Evolutionary conservation across 495 filamentous ascomycete species (phyloP).

Genomic region (Talaromyces adpressus): DNA sequence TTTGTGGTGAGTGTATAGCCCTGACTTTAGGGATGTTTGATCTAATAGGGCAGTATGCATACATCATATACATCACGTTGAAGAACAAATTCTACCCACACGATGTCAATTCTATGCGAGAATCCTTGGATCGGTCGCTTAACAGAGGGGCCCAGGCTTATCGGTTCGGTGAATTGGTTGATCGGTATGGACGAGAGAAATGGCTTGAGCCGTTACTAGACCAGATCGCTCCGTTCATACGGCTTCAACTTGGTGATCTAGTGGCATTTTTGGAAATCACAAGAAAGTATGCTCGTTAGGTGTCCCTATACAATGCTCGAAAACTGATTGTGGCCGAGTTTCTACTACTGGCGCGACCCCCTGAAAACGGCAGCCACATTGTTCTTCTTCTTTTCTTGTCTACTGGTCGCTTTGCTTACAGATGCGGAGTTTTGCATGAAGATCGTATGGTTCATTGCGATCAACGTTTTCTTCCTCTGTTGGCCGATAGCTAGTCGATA

Average conservation of each 20-base stretch:
- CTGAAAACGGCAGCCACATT: conserved; percentile 26
- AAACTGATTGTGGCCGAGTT: conserved; percentile 19
- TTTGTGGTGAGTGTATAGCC: conserved; percentile 25
- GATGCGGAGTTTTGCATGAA: conserved; percentile 31
- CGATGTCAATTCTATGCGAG: conserved; percentile 26
- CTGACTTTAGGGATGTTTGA: not conserved
- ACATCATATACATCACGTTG: conserved; percentile 30
- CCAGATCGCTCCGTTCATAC: conserved; percentile 28
- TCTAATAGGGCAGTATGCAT: conserved; percentile 16
- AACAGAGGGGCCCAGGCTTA: conserved; percentile 20
- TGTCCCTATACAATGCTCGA: not conserved
- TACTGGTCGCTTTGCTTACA: conserved; percentile 21
- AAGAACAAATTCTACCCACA: conserved; percentile 25
- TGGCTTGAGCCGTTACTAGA: conserved; percentile 34
- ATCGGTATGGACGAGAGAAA: conserved; percentile 30
- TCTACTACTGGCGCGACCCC: conserved; percentile 37
- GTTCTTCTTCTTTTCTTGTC: conserved; percentile 20
- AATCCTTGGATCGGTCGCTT: conserved; percentile 22
- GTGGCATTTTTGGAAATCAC: conserved; percentile 34
- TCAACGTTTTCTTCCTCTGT: conserved; percentile 33
- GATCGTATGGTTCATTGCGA: conserved; percentile 26
- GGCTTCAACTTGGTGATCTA: conserved; percentile 37
- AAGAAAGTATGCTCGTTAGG: conserved; percentile 19
- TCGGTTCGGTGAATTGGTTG: conserved; percentile 34
- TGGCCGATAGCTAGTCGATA: conserved; percentile 33